Percentiles rank a stretch among this genome's conserved stretches.
Conservation (phyloP, 129 eudicot species). For the Chrysanthemum seticuspe region DNA sequence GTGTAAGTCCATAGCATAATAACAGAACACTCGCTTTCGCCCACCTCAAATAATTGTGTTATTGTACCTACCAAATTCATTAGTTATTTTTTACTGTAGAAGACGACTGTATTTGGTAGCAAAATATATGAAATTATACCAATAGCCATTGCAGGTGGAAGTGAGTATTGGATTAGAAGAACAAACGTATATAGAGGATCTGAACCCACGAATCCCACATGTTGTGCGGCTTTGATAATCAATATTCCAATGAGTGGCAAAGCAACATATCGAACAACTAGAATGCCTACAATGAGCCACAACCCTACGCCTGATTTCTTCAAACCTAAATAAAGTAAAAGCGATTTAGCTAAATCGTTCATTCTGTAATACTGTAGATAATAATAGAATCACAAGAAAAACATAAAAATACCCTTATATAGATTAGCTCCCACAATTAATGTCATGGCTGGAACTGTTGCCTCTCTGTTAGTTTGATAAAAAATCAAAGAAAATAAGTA, state of each 20-base stretch:
- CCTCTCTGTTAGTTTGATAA: conserved; percentile 43
- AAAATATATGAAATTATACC: conserved; percentile 29
- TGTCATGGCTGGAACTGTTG: conserved; percentile 67
- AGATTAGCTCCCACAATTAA: conserved; percentile 73
- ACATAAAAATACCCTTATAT: conserved; percentile 37
- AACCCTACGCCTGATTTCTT: conserved; percentile 45
- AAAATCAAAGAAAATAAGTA: background rate
- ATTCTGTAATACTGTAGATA: background rate
- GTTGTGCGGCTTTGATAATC: conserved; percentile 48
- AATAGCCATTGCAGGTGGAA: conserved; percentile 74
- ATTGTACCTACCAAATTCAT: conserved; percentile 46
- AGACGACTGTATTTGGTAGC: background rate
- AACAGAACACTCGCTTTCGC: conserved; percentile 59
- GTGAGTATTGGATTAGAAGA: conserved; percentile 67
- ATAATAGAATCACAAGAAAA: background rate
- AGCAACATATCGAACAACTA: conserved; percentile 46
- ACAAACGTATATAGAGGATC: conserved; percentile 58
- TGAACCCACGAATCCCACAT: conserved; percentile 54
- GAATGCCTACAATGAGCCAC: conserved; percentile 44
- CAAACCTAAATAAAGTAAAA: conserved; percentile 35
- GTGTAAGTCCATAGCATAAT: conserved; percentile 54
- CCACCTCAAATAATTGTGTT: conserved; percentile 54
- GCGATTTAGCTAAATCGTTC: conserved; percentile 6
- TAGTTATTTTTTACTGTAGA: background rate
- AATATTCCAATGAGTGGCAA: conserved; percentile 55